Conservation (phyloP, 129 eudicot species). For the Heracleum sosnowskyi region DNA sequence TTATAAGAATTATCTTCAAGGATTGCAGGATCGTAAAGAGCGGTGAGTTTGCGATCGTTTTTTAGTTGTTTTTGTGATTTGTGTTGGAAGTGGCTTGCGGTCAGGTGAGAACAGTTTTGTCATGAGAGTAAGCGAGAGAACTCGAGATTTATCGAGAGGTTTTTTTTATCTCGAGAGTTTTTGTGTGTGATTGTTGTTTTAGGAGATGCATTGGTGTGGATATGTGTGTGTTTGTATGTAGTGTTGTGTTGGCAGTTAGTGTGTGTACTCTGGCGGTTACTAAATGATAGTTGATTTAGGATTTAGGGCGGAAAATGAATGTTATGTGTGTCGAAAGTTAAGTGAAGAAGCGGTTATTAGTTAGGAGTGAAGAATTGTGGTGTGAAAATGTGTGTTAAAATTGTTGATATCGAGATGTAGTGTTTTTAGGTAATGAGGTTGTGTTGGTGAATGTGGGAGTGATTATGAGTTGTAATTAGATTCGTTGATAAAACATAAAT, state of each 20-base stretch:
- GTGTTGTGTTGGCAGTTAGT: not conserved
- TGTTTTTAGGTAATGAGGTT: not conserved
- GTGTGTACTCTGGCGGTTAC: not conserved
- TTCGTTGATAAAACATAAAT: not conserved
- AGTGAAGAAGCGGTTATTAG: not conserved
- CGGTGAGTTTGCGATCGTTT: conserved; percentile 25
- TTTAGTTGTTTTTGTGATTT: no score
- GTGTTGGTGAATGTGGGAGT: not conserved
- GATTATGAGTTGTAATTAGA: not conserved
- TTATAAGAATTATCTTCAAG: conserved; percentile 74
- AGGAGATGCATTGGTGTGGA: conserved; percentile 67
- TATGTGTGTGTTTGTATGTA: not conserved
- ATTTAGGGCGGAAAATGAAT: not conserved
- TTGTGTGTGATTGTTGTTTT: conserved; percentile 10
- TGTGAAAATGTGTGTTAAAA: not conserved
- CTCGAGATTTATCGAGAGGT: no score
- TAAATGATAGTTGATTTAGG: not conserved
- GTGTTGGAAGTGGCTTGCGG: no score
- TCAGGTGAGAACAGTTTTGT: not conserved
- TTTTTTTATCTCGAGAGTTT: no score
- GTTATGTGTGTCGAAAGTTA: not conserved
- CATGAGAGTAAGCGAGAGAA: no score
- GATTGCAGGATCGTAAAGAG: conserved; percentile 83
- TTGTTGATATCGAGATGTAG: not conserved
- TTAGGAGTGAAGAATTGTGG: not conserved